A percentile compares a stretch with the other conserved stretches of the same genome.
phyloP scores from a whole-genome alignment of 2,329 filamentous ascomycete genomes.

The Dactylella cylindrospora region DNA sequence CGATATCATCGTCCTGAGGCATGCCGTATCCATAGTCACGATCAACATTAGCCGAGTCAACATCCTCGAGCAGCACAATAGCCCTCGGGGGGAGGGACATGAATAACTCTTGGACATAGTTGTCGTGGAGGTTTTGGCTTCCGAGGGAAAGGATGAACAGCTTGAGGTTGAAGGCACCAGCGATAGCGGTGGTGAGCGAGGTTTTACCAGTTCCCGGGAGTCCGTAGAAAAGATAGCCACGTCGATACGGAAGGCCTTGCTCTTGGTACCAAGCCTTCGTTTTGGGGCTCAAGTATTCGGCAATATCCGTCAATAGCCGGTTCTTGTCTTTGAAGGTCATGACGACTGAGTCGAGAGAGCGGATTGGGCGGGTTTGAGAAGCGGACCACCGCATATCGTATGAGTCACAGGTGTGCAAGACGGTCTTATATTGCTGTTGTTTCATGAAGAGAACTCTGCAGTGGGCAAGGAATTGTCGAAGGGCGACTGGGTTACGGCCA shows the following conservation, averaged over 20 bases:
- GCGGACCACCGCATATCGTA: slow-evolving; percentile 61
- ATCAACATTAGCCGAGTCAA: slow-evolving; percentile 62
- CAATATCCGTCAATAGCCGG: slow-evolving; percentile 62
- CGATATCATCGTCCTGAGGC: slow-evolving; percentile 42
- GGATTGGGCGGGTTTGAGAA: slow-evolving; percentile 62
- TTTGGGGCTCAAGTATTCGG: slow-evolving; percentile 64
- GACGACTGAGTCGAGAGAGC: slow-evolving; percentile 67
- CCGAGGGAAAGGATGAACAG: slow-evolving; percentile 70
- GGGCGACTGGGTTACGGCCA: slow-evolving; percentile 62
- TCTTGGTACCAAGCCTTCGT: slow-evolving; percentile 78
- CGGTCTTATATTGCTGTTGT: slow-evolving; percentile 64
- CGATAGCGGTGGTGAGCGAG: slow-evolving; percentile 68
- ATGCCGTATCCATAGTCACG: slow-evolving; percentile 46
- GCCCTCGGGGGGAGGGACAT: slow-evolving; percentile 68
- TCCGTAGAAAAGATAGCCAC: slow-evolving; percentile 79
- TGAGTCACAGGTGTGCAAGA: slow-evolving; percentile 64
- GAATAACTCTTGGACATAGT: slow-evolving; percentile 66
- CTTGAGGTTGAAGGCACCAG: slow-evolving; percentile 68
- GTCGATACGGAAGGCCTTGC: slow-evolving; percentile 79
- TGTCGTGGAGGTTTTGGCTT: slow-evolving; percentile 62
- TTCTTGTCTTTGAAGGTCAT: slow-evolving; percentile 64
- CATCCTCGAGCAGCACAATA: slow-evolving; percentile 73
- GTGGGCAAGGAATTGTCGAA: slow-evolving; percentile 65
- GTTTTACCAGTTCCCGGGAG: slow-evolving; percentile 80
- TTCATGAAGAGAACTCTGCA: slow-evolving; percentile 60